Evolutionary conservation across 352 stramenopile species (phyloP).

Genomic region (Phytophthora meadii): DNA sequence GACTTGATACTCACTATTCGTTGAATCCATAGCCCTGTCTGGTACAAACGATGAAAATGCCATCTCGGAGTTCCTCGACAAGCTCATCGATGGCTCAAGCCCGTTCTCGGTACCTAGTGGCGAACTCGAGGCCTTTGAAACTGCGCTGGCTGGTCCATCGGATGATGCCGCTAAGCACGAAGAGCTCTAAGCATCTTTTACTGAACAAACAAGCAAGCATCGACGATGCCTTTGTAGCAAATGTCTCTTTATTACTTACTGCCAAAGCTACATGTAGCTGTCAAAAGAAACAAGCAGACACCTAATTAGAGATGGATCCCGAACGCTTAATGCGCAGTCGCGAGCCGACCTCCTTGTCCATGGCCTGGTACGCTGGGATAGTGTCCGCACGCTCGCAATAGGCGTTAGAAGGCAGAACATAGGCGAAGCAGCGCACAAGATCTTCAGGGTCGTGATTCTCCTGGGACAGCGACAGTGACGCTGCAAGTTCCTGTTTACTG

Average conservation of each 20-base stretch:
- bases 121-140: slow-evolving; percentile 33
- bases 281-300: slow-evolving; percentile 3
- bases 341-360: slow-evolving; percentile 78
- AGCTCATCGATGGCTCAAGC: slow-evolving; percentile 69
- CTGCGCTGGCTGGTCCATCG: slow-evolving; percentile 18
- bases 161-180: slow-evolving; percentile 31
- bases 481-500: slow-evolving; percentile 63
- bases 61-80: slow-evolving; percentile 64
- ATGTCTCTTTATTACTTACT: slow-evolving; percentile 35
- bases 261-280: slow-evolving; percentile 10
- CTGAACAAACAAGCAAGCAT: slow-evolving; percentile 12
- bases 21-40: slow-evolving; percentile 40
- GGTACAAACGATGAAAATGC: slow-evolving; percentile 37
- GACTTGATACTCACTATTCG: slow-evolving; percentile 4
- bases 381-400: slow-evolving; percentile 87
- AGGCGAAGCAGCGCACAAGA: slow-evolving; percentile 78
- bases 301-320: slow-evolving; percentile 56
- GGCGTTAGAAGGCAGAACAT: slow-evolving; percentile 71
- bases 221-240: slow-evolving; percentile 3
- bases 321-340: slow-evolving; percentile 69
- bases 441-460: slow-evolving; percentile 65
- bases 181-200: slow-evolving; percentile 25
- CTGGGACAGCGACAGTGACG: slow-evolving; percentile 66
- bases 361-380: slow-evolving; percentile 72
- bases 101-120: slow-evolving; percentile 44